A percentile compares a stretch with the other conserved stretches of the same genome.
Evolutionary conservation across 352 stramenopile genomes (phyloP).

Genomic region (Aphanomyces astaci): DNA sequence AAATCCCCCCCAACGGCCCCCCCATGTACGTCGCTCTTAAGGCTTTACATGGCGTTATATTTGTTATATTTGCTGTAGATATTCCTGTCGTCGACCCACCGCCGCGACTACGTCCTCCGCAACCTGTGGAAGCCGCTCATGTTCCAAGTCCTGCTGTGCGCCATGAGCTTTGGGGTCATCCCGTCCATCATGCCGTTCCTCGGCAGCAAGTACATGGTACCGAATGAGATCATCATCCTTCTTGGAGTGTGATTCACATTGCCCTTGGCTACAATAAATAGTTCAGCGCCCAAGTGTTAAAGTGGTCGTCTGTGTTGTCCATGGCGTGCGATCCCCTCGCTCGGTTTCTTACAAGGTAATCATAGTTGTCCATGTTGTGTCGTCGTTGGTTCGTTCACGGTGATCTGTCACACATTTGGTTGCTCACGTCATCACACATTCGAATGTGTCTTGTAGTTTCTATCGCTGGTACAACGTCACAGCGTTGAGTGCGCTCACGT

Average conservation of each 20-base stretch:
- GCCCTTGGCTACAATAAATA: neutral
- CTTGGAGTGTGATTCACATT: neutral
- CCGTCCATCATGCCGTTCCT: constrained; percentile 66
- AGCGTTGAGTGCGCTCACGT: constrained; percentile 29
- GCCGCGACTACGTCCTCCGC: constrained; percentile 27
- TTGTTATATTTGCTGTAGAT: too few species aligned
- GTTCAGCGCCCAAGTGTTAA: constrained; percentile 17
- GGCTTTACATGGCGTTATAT: too few species aligned
- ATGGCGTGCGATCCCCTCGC: constrained; percentile 48
- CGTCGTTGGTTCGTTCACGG: too few species aligned
- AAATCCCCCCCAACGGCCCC: too few species aligned
- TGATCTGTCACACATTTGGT: too few species aligned
- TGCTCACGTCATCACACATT: too few species aligned
- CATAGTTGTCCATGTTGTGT: neutral
- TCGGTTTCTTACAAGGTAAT: constrained; percentile 38
- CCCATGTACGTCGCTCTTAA: too few species aligned
- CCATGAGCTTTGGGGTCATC: constrained; percentile 56
- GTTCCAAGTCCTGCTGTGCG: constrained; percentile 48
- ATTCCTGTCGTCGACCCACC: neutral
- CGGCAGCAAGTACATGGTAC: constrained; percentile 60
- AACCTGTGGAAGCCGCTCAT: constrained; percentile 42
- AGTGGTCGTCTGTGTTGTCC: constrained; percentile 25
- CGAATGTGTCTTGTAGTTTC: constrained; percentile 29
- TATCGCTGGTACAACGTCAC: constrained; percentile 43
- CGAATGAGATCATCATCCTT: neutral